A percentile compares a stretch with the other conserved stretches of the same genome.
Conservation (phyloP, 2,329 filamentous ascomycete species). For the Pseudogymnoascus sp. region DNA sequence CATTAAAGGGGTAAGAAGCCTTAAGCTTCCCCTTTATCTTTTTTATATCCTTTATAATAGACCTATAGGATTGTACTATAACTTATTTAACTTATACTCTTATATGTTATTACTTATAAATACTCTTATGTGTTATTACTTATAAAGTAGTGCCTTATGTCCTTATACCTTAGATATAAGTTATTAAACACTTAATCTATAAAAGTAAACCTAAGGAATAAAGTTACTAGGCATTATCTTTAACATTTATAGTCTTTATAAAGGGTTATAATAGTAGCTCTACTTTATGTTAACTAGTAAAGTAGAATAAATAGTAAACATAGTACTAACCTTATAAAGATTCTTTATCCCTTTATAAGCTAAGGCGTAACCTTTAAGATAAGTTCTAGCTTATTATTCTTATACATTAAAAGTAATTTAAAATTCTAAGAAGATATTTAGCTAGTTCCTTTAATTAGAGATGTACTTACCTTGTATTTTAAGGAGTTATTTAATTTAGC, state of each 20-base stretch:
- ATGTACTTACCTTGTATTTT: slow-evolving; percentile 4
- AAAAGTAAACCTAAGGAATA: not conserved
- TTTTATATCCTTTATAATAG: too few relatives aligned
- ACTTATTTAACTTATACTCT: too few relatives aligned
- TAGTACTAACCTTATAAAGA: not conserved
- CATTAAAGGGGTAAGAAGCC: too few relatives aligned
- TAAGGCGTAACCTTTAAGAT: not conserved
- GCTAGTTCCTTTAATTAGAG: not conserved
- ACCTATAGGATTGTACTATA: too few relatives aligned
- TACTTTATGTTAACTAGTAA: not conserved
- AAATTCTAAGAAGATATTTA: not conserved
- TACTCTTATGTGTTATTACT: too few relatives aligned
- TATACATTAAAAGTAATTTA: not conserved
- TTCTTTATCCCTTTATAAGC: not conserved
- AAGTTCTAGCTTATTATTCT: not conserved
- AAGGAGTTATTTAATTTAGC: not conserved
- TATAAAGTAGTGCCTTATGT: too few relatives aligned
- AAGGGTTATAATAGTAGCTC: not conserved
- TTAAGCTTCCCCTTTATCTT: too few relatives aligned
- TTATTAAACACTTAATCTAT: not conserved
- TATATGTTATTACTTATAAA: too few relatives aligned
- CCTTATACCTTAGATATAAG: not conserved
- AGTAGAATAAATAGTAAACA: not conserved
- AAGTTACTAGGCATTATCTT: not conserved
- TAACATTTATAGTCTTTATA: not conserved